Evolutionary conservation across 164 flowering plant genomes (phyloP), one percentile per base, ranked within the genome.

Genomic region (Magnolia kwangsiensis): DNA sequence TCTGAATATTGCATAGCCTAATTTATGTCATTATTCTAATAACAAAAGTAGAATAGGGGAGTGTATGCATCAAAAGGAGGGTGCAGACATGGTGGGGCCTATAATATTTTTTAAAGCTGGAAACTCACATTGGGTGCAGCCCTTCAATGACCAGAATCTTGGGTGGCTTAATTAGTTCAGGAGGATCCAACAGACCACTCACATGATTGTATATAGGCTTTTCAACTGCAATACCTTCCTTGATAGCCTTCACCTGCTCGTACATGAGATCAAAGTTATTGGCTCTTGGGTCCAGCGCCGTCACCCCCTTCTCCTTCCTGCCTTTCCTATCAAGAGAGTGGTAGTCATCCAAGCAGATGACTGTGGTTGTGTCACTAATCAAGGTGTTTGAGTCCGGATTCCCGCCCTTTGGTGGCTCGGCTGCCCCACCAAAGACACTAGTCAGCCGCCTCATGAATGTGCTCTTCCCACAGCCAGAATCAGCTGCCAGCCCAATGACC

Each of bases 361-460:
- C 99, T 8, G 99, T 93, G 1, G 99, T 95, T 7, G 87, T 93
- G 82, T 95, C 98, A 78, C 97, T 92, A 61, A 95, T 95, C 68
- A 95, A 86, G 0, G 99, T 95, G 87, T 95, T 95, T 0, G 99
- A 95, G 75, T 95, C 99, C 0, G 99, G 99, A 80, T 95, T 95
- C 1, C 98, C 99, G 0, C 98, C 99, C 78, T 82, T 92, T 1
- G 99, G 98, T 21, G 99, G 97, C 85, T 90, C 96, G 2, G 98
- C 99, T 4, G 96, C 96, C 0, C 99, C 99, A 0, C 99, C 99
- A 76, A 95, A 95, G 45, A 95, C 98, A 82, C 96, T 93, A 1
- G 99, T 95, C 63, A 95, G 81, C 76, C 99, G 85, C 84, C 99
- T 86, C 99, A 95, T 95, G 90, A 95, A 95, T 20, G 99, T 95